A percentile compares a stretch with the other conserved stretches of the same genome.
Conservation (phyloP, 176 grass and related monocot species). For the Oryza punctata region DNA sequence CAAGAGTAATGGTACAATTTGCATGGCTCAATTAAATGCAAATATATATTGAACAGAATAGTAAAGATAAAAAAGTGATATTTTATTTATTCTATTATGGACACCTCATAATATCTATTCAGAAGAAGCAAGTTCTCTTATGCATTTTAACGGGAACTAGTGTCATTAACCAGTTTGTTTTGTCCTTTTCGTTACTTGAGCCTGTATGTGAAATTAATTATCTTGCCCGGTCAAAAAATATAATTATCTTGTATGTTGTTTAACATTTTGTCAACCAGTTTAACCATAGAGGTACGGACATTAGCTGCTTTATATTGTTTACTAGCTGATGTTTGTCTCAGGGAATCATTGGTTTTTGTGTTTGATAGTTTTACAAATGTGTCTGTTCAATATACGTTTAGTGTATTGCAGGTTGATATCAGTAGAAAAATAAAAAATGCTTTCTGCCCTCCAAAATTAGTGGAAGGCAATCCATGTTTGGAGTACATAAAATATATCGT, state of each 20-base stretch:
- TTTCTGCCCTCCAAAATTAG: constrained; percentile 56
- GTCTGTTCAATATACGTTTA: constrained; percentile 4
- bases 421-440: constrained; percentile 53
- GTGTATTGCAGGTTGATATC: constrained; percentile 37
- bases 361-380: not conserved
- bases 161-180: too few relatives aligned
- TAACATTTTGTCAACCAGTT: not conserved
- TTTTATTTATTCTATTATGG: not conserved
- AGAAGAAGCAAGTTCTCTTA: too few relatives aligned
- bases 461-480: constrained; percentile 62
- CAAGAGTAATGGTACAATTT: too few relatives aligned
- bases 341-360: not conserved
- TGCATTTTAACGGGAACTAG: too few relatives aligned
- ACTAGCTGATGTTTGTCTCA: not conserved
- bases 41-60: too few relatives aligned
- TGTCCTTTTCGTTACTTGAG: not conserved
- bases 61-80: too few relatives aligned
- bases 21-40: too few relatives aligned
- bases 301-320: not conserved
- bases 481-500: constrained; percentile 67
- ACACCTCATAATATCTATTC: too few relatives aligned
- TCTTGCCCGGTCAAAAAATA: too few relatives aligned
- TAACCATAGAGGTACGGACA: not conserved
- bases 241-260: not conserved
- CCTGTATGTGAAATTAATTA: not conserved